Base-by-base conservation (phyloP, 2,329 filamentous ascomycete genomes). In the Fusarium oxysporum region DNA sequence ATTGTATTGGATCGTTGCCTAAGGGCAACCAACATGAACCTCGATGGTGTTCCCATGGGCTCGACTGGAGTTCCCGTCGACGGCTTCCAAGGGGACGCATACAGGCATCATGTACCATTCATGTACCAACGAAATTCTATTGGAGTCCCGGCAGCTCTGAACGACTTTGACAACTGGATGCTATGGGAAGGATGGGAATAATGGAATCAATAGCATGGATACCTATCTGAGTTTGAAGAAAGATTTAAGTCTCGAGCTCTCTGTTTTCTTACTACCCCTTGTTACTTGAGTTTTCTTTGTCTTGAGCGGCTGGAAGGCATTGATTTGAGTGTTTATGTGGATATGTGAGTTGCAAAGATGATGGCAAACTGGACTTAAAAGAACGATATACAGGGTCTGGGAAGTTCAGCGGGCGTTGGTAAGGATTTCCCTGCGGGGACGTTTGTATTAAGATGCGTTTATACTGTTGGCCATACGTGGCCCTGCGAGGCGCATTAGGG, bases 1-100 rank as follows among this genome's bases (percentile, higher is more conserved):
- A 72, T 78, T 8, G 81, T 86, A n/a, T 70, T 87, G 16, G 84
- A 87, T 14, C 80, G 81, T 7, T 86, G 85, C 48, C 74, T 86
- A 58, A 82, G 83, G 59, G 82, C 84, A 28, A 82, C 85, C 33
- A 85, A 84, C 47, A 78, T 83, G 48, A 86, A 77, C 44, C 80
- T 82, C 21, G 85, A 87, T 32, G 80, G 76, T 37, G 66, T 80
- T 30, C 69, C 77, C 16, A 65, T 62, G 21, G 57, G 70, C 8
- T 66, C 72, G 2, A 47, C 55, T 6, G 50, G 55, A 5, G 60
- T 58, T 32, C 30, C 54, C 12, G 54, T 59, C 3, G 76, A 79
- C 40, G 69, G 66, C 7, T 78, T 68, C 33, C 70, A 77, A 51
- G 65, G 70, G 21, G 79, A 80, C 57, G 65, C 76, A 13, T 81